phyloP scores from a whole-genome alignment of 352 stramenopile genomes.

The Ophiocytium majus region DNA sequence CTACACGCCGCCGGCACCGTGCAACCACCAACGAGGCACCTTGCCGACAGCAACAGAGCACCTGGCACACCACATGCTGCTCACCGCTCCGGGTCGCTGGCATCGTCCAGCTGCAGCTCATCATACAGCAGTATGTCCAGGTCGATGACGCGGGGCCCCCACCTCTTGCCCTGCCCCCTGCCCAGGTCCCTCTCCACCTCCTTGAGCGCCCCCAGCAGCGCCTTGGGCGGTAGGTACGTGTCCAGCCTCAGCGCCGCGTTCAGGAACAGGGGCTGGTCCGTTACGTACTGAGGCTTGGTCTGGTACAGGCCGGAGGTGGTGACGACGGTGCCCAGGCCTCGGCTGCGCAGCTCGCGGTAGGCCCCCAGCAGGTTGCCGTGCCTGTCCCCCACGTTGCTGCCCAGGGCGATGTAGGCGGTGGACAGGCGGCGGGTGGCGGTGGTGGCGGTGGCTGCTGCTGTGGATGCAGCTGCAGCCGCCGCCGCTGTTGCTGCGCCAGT shows the following conservation, averaged over 20 bases:
- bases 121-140: slow-evolving; percentile 56
- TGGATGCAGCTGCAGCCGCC: too few species aligned
- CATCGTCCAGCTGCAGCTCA: slow-evolving; percentile 27
- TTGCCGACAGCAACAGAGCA: too few species aligned
- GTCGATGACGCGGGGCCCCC: slow-evolving; percentile 51
- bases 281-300: slow-evolving; percentile 55
- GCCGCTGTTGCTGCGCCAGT: too few species aligned
- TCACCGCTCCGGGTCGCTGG: slow-evolving; percentile 12
- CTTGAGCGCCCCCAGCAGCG: slow-evolving; percentile 44
- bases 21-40: too few species aligned
- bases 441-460: too few species aligned
- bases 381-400: slow-evolving; percentile 54
- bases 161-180: slow-evolving; percentile 37
- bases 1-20: too few species aligned
- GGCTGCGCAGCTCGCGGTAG: slow-evolving; percentile 31
- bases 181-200: slow-evolving; percentile 45
- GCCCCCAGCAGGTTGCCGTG: slow-evolving; percentile 50
- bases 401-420: slow-evolving; percentile 53
- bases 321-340: slow-evolving; percentile 36
- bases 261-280: slow-evolving; percentile 53
- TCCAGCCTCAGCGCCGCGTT: slow-evolving; percentile 50
- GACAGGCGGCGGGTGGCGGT: neutral
- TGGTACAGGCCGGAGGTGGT: slow-evolving; percentile 54
- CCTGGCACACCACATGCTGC: too few species aligned
- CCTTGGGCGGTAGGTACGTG: slow-evolving; percentile 33